phyloP scores from a whole-genome alignment of 352 stramenopile species.

The Globisporangium paroecandrum region DNA sequence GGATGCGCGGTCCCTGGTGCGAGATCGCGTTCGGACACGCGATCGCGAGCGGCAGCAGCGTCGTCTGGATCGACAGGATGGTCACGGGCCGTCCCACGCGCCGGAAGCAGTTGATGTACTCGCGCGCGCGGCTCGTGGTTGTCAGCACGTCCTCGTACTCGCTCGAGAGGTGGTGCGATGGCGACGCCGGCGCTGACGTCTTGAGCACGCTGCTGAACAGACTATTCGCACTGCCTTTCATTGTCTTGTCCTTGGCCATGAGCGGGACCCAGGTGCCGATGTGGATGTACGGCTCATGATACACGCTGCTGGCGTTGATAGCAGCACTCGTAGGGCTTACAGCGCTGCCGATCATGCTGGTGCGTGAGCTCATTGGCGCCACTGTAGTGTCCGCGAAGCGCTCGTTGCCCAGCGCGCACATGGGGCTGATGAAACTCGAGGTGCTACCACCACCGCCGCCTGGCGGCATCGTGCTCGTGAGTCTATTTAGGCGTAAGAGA shows the following conservation, averaged over 20 bases:
- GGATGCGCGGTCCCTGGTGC: slow-evolving; percentile 42
- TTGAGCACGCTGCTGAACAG: slow-evolving; percentile 32
- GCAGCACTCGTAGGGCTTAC: neutral
- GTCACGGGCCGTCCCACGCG: slow-evolving; percentile 51
- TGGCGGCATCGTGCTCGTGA: slow-evolving; percentile 19
- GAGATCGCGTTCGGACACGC: slow-evolving; percentile 65
- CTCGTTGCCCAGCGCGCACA: slow-evolving; percentile 36
- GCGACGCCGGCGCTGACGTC: neutral
- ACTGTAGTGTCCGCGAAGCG: neutral
- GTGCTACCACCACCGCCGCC: neutral
- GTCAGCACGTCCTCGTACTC: slow-evolving; percentile 69
- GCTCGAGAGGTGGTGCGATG: neutral
- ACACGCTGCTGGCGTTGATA: slow-evolving; percentile 9
- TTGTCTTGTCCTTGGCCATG: slow-evolving; percentile 44
- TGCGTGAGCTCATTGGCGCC: neutral
- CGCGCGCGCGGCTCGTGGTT: slow-evolving; percentile 56
- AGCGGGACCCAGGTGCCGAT: slow-evolving; percentile 74
- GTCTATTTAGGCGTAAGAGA: slow-evolving; percentile 15
- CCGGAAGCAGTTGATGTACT: slow-evolving; percentile 68
- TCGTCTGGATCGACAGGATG: slow-evolving; percentile 68
- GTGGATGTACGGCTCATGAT: slow-evolving; percentile 72
- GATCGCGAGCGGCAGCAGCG: slow-evolving; percentile 51
- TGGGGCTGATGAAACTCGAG: slow-evolving; percentile 10
- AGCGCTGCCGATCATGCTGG: neutral
- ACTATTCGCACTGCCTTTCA: slow-evolving; percentile 9